Evolutionary conservation across 2,329 filamentous ascomycete genomes (phyloP).

Genomic region (Lachnellula willkommii): DNA sequence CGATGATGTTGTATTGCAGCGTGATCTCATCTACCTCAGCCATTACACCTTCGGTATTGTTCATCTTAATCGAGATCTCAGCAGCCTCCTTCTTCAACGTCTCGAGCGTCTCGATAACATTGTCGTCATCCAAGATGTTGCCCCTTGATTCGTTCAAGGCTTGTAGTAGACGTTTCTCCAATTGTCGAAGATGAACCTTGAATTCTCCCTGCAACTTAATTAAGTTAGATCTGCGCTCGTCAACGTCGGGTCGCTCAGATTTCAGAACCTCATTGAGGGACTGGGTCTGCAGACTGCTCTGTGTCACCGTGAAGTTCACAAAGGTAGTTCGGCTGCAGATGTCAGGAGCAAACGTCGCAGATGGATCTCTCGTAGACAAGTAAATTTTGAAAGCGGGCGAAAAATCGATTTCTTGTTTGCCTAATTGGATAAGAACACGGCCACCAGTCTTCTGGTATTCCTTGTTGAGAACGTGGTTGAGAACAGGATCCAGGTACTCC

Average conservation of each 20-base stretch:
- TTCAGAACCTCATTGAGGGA: conserved; percentile 97
- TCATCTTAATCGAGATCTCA: conserved; percentile 94
- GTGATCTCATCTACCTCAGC: conserved; percentile 95
- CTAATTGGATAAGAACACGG: conserved; percentile 94
- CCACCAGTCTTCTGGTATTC: conserved; percentile 98
- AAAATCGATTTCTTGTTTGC: conserved; percentile 98
- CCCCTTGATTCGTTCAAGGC: conserved; percentile 95
- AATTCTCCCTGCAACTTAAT: conserved; percentile 99
- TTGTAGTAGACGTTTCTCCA: conserved; percentile 90
- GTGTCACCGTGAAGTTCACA: conserved; percentile 98
- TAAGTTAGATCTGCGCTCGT: conserved; percentile 91
- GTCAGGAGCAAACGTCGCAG: conserved; percentile 89
- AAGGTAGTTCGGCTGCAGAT: conserved; percentile 98
- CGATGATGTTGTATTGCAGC: conserved; percentile 87
- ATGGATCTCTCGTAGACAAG: conserved; percentile 91
- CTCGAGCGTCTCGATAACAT: conserved; percentile 95
- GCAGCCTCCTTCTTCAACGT: conserved; percentile 96
- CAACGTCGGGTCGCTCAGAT: conserved; percentile 93
- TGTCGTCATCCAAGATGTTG: conserved; percentile 97
- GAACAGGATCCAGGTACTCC: conserved; percentile 91
- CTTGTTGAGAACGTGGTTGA: conserved; percentile 98
- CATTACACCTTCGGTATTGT: conserved; percentile 96
- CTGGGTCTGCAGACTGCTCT: conserved; percentile 97
- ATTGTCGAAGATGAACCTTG: conserved; percentile 91
- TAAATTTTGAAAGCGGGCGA: conserved; percentile 95